Evolutionary conservation across 1,139 yeast genomes (phyloP).

Genomic region (Kodamaea arcana): DNA sequence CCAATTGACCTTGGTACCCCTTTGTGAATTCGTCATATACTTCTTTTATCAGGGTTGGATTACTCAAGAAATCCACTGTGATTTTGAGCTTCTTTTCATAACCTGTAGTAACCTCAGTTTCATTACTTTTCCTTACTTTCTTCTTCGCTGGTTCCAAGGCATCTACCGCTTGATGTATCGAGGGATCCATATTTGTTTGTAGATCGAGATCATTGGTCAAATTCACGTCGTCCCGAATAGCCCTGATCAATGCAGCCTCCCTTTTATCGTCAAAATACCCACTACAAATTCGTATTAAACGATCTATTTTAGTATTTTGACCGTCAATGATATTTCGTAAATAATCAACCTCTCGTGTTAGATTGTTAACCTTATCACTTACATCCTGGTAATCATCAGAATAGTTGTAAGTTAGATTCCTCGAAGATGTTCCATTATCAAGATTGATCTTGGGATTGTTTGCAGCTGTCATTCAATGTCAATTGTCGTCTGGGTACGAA

Average conservation of each 20-base stretch:
- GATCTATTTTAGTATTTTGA: slow-evolving; percentile 39
- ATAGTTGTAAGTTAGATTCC: slow-evolving; percentile 1
- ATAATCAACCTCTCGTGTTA: slow-evolving; percentile 32
- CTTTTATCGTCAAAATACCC: slow-evolving; percentile 35
- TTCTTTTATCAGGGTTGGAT: slow-evolving; percentile 45
- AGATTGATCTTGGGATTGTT: background rate
- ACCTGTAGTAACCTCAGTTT: slow-evolving; percentile 7
- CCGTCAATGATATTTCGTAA: slow-evolving; percentile 36
- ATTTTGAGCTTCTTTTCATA: slow-evolving; percentile 33
- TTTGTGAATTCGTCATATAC: slow-evolving; percentile 45
- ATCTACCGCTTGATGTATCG: slow-evolving; percentile 37
- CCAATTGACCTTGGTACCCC: slow-evolving; percentile 46
- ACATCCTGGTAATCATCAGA: background rate
- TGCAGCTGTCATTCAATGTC: slow-evolving; percentile 2
- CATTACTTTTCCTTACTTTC: slow-evolving; percentile 11
- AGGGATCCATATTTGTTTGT: slow-evolving; percentile 38
- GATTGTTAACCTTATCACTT: slow-evolving; percentile 19
- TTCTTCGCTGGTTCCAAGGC: slow-evolving; percentile 23
- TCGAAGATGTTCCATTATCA: slow-evolving; percentile 10
- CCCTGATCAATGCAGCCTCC: slow-evolving; percentile 24
- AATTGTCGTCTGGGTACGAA: no score
- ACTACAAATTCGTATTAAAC: slow-evolving; percentile 29
- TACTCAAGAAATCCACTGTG: slow-evolving; percentile 39
- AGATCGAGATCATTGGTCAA: slow-evolving; percentile 7
- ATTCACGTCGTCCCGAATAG: slow-evolving; percentile 15